A percentile compares a stretch with the other conserved stretches of the same genome.
These are phyloP conservation scores for Leishmania gerbilli DNA, from an alignment of 208 protist genomes.

Conservation along the genomic window DNA sequence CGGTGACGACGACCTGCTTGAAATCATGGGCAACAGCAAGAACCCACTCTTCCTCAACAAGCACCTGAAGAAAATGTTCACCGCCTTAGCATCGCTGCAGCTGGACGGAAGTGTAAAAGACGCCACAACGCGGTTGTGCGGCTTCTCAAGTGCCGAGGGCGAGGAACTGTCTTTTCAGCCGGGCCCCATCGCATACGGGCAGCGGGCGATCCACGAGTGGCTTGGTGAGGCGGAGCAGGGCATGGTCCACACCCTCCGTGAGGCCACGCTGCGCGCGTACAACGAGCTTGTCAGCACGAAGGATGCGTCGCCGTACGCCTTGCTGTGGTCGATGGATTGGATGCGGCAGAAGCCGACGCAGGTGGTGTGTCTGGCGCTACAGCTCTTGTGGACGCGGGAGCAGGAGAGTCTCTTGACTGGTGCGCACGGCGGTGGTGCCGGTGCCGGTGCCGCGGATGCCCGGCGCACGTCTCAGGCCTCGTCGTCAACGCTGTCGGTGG, in stretches of 20 bases:
- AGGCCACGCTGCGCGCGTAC: constrained; percentile 53
- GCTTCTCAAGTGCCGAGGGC: constrained; percentile 93
- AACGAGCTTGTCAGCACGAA: constrained; percentile 23
- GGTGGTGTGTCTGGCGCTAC: constrained; percentile 91
- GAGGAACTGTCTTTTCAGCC: constrained; percentile 88
- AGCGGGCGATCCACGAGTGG: constrained; percentile 95
- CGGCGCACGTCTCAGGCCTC: neutral
- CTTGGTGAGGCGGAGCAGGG: constrained; percentile 87
- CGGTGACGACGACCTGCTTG: constrained; percentile 99
- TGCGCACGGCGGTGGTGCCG: neutral
- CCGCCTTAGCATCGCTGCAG: constrained; percentile 93
- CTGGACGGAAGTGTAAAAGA: constrained; percentile 24
- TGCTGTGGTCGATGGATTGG: constrained; percentile 81
- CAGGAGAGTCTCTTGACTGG: constrained; percentile 80
- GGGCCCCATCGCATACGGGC: constrained; percentile 51
- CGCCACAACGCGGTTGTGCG: constrained; percentile 56
- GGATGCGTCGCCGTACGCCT: constrained; percentile 14
- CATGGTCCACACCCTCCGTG: constrained; percentile 91
- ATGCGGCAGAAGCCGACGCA: constrained; percentile 91
- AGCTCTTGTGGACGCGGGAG: constrained; percentile 91
- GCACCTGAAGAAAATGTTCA: constrained; percentile 99
- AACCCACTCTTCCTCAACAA: constrained; percentile 95
- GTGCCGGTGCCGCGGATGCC: neutral
- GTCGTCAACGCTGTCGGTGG: constrained; percentile 20
- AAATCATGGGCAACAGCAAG: constrained; percentile 98